Evolutionary conservation across 2,329 filamentous ascomycete species (phyloP).

Genomic region (Epicoccum sorghinum): DNA sequence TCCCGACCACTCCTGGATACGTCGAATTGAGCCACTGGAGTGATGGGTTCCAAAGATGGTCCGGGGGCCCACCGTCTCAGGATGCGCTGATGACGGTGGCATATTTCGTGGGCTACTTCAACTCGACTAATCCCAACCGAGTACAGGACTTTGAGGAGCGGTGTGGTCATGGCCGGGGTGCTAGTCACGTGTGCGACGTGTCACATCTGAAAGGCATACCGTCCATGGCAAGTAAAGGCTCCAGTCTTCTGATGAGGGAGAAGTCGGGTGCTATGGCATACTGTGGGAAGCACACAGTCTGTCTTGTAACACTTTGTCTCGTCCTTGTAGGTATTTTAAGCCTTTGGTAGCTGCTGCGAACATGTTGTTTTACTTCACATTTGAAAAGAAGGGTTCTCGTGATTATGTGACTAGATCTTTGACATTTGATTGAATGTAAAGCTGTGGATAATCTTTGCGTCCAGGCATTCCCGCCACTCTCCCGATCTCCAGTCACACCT

Average conservation of each 20-base stretch:
- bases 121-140: not conserved
- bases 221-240: not conserved
- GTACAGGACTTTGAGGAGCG: not conserved
- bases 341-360: too few relatives aligned
- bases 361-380: too few relatives aligned
- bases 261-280: too few relatives aligned
- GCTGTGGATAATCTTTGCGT: not conserved
- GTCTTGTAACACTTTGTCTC: too few relatives aligned
- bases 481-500: not conserved
- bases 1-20: not conserved
- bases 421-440: not conserved
- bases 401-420: not conserved
- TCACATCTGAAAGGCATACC: not conserved
- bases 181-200: not conserved
- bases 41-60: not conserved
- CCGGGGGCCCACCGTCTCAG: not conserved
- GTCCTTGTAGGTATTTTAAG: too few relatives aligned
- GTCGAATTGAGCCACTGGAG: slow-evolving; percentile 1
- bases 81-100: not conserved
- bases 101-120: not conserved
- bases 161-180: not conserved
- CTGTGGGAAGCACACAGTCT: too few relatives aligned
- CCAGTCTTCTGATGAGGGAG: too few relatives aligned
- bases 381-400: too few relatives aligned
- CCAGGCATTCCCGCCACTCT: not conserved